Conservation (phyloP, 1,284 basidiomycete species). For the Ceratobasidium sp. region DNA sequence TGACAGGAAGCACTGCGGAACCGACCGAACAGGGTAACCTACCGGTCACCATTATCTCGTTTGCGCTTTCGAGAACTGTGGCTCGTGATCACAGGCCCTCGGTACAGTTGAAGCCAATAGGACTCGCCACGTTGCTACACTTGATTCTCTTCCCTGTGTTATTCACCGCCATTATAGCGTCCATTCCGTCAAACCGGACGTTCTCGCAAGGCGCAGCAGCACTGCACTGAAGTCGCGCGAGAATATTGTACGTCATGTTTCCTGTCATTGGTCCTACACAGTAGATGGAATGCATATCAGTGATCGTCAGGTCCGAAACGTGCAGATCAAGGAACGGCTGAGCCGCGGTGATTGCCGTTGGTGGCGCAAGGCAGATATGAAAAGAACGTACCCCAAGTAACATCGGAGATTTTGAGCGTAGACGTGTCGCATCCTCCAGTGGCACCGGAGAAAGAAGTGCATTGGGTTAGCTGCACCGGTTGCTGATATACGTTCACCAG, state of each 20-base stretch:
- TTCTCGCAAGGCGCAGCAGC: slow-evolving; percentile 52
- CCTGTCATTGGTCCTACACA: slow-evolving; percentile 47
- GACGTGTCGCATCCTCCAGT: slow-evolving; percentile 55
- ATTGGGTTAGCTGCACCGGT: slow-evolving; percentile 53
- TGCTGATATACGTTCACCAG: slow-evolving; percentile 49
- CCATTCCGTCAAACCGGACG: slow-evolving; percentile 50
- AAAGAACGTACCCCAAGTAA: slow-evolving; percentile 51
- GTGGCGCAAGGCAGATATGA: background rate
- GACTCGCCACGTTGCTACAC: slow-evolving; percentile 51
- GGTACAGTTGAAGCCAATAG: slow-evolving; percentile 52
- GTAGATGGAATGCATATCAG: background rate
- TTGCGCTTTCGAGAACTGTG: background rate
- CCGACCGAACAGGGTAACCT: no score
- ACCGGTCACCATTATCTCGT: background rate
- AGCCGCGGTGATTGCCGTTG: background rate
- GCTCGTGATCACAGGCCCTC: slow-evolving; percentile 7
- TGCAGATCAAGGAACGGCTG: background rate
- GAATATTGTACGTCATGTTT: slow-evolving; percentile 48
- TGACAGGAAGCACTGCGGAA: background rate
- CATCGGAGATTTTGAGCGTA: slow-evolving; percentile 53
- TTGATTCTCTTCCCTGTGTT: slow-evolving; percentile 46
- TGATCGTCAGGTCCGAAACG: background rate
- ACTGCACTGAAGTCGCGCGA: slow-evolving; percentile 53
- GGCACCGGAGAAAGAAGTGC: slow-evolving; percentile 53
- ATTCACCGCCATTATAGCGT: slow-evolving; percentile 46